Percentiles rank a stretch among this genome's conserved stretches.
Conservation (phyloP, 2,329 filamentous ascomycete genomes). For the Epichloe scottii region DNA sequence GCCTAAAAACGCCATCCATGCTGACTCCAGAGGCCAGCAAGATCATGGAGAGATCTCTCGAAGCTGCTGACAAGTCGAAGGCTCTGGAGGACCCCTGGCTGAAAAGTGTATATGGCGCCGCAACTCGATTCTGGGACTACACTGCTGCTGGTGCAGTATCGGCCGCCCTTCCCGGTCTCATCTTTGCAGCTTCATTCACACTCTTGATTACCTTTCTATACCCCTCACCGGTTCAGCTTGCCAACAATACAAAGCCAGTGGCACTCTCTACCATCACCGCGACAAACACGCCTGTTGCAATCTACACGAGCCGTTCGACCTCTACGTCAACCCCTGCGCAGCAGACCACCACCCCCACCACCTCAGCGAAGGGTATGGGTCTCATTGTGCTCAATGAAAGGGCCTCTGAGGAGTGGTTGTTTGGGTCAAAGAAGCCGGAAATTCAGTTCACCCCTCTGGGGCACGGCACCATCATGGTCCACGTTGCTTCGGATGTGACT, state of each 20-base stretch:
- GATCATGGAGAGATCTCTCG: slow-evolving; percentile 11
- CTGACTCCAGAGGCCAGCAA: slow-evolving; percentile 22
- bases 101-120: not conserved
- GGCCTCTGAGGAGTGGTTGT: slow-evolving; percentile 21
- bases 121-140: slow-evolving; percentile 1
- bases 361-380: slow-evolving; percentile 13
- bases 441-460: slow-evolving; percentile 21
- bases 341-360: not conserved
- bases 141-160: slow-evolving; percentile 5
- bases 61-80: slow-evolving; percentile 2
- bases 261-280: slow-evolving; percentile 12
- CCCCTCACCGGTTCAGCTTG: slow-evolving; percentile 10
- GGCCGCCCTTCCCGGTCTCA: slow-evolving; percentile 13
- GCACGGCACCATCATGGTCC: slow-evolving; percentile 40
- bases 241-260: not conserved
- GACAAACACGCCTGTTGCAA: slow-evolving; percentile 8
- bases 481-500: slow-evolving; percentile 37
- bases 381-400: slow-evolving; percentile 19
- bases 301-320: slow-evolving; percentile 7
- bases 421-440: slow-evolving; percentile 19
- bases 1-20: slow-evolving; percentile 31
- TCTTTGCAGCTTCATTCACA: slow-evolving; percentile 14
- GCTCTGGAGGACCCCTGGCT: not conserved
- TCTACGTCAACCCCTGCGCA: slow-evolving; percentile 2
- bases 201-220: slow-evolving; percentile 17